These are phyloP conservation scores for Gypsophila paniculata DNA, from an alignment of 179 eudicot genomes.

Conservation along the genomic window DNA sequence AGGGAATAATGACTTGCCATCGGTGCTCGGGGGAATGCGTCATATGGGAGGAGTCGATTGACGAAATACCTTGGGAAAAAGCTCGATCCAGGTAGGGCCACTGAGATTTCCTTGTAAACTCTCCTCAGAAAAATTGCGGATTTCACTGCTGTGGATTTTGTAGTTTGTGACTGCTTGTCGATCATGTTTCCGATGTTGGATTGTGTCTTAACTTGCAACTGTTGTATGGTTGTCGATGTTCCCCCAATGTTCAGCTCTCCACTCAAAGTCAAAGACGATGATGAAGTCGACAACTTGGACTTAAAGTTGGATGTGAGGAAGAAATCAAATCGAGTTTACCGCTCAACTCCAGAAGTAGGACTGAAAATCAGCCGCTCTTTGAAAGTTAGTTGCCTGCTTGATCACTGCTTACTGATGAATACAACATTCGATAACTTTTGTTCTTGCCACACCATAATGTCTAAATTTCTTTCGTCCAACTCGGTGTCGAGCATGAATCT, in stretches of 20 bases:
- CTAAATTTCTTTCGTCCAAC: neutral
- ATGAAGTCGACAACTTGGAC: conserved; percentile 82
- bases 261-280: conserved; percentile 84
- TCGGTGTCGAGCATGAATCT: neutral
- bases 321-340: conserved; percentile 75
- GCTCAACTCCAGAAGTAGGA: conserved; percentile 76
- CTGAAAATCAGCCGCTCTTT: conserved; percentile 87
- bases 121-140: neutral
- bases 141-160: neutral
- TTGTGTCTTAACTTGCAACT: neutral
- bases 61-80: conserved; percentile 93
- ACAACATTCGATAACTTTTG: neutral
- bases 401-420: neutral
- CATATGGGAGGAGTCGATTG: conserved; percentile 89
- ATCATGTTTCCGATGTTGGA: neutral
- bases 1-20: conserved; percentile 76
- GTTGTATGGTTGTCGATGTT: conserved; percentile 6
- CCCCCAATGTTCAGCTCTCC: conserved; percentile 65
- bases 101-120: neutral
- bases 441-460: neutral
- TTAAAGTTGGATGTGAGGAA: conserved; percentile 50
- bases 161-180: conserved; percentile 9
- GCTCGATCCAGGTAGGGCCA: conserved; percentile 69
- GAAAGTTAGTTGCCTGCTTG: conserved; percentile 60
- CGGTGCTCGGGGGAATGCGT: conserved; percentile 87